These are phyloP conservation scores for Suhomyces kunorum DNA, from an alignment of 1,139 yeast species.

Conservation along the genomic window DNA sequence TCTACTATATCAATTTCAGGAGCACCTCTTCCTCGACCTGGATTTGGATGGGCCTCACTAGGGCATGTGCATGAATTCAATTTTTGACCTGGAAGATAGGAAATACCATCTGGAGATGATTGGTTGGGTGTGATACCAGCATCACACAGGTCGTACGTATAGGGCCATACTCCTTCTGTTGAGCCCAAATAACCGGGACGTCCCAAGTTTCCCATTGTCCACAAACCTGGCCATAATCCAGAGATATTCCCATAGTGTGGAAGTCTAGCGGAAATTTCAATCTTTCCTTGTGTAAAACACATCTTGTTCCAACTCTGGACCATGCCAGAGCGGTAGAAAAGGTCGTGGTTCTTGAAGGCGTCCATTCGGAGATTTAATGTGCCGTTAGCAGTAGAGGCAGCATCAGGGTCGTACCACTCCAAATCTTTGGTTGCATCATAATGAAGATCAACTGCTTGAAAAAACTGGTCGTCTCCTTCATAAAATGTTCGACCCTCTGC, in stretches of 20 bases:
- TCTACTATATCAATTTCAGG: constrained; percentile 34
- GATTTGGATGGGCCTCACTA: constrained; percentile 31
- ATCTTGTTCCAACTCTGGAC: constrained; percentile 32
- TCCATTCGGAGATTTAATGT: constrained; percentile 29
- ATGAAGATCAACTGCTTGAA: constrained; percentile 29
- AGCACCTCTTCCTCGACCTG: constrained; percentile 32
- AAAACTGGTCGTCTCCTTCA: constrained; percentile 35
- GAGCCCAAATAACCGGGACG: constrained; percentile 31
- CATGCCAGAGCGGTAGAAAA: constrained; percentile 35
- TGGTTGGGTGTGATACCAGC: constrained; percentile 36
- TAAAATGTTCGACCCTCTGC: constrained; percentile 33
- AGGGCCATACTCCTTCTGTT: constrained; percentile 36
- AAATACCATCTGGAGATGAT: constrained; percentile 34
- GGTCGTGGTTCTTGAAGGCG: constrained; percentile 30
- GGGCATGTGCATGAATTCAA: constrained; percentile 28
- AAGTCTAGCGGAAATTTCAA: constrained; percentile 27
- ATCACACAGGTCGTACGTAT: constrained; percentile 33
- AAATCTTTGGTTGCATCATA: constrained; percentile 34
- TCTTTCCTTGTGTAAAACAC: constrained; percentile 31
- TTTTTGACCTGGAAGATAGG: constrained; percentile 33
- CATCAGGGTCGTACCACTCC: constrained; percentile 38
- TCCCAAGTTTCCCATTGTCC: constrained; percentile 36
- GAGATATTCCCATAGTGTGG: constrained; percentile 32
- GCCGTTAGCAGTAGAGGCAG: constrained; percentile 32
- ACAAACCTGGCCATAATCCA: constrained; percentile 35